phyloP scores from a whole-genome alignment of 768 basidiomycete genomes.

The Gelatoporia subvermispora region DNA sequence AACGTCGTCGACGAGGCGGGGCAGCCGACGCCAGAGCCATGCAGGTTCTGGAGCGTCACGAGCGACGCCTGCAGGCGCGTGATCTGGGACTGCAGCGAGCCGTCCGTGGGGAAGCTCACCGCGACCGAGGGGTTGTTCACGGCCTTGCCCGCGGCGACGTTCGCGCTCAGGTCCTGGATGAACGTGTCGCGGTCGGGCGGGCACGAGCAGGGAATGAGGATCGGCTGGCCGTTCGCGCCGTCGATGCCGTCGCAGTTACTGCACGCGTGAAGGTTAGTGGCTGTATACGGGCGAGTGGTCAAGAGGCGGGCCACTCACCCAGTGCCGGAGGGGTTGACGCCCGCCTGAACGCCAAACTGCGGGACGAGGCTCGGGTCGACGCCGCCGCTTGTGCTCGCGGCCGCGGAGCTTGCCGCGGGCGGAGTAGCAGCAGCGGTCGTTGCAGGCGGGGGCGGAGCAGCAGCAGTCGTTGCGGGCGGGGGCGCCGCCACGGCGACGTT shows the following conservation, averaged over 20 bases:
- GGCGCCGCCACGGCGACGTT: conserved; percentile 4
- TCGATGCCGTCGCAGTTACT: conserved; percentile 34
- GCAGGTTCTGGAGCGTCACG: conserved; percentile 66
- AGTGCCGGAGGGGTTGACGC: conserved; percentile 16
- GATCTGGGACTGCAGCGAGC: conserved; percentile 32
- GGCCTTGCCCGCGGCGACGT: conserved; percentile 58
- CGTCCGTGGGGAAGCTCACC: conserved; percentile 41
- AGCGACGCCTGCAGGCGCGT: conserved; percentile 39
- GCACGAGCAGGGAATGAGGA: conserved; percentile 39
- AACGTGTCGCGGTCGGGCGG: conserved; percentile 31
- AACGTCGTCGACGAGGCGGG: conserved; percentile 62
- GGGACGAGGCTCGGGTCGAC: conserved; percentile 21
- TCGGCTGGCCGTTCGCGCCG: conserved; percentile 28
- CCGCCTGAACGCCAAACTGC: conserved; percentile 15
- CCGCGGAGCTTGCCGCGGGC: conserved; percentile 6
- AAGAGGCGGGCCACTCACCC: conserved; percentile 4
- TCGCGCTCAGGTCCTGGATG: conserved; percentile 30
- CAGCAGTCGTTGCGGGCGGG: conserved; percentile 3
- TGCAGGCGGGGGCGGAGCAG: not conserved
- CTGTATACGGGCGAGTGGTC: not conserved
- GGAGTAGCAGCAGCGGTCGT: conserved; percentile 3
- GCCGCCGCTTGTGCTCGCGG: conserved; percentile 6
- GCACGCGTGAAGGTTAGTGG: conserved; percentile 6
- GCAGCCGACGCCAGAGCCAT: conserved; percentile 61
- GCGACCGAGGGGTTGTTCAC: conserved; percentile 56